phyloP scores from a whole-genome alignment of 1,284 basidiomycete species.

The Cryptococcus sp. region DNA sequence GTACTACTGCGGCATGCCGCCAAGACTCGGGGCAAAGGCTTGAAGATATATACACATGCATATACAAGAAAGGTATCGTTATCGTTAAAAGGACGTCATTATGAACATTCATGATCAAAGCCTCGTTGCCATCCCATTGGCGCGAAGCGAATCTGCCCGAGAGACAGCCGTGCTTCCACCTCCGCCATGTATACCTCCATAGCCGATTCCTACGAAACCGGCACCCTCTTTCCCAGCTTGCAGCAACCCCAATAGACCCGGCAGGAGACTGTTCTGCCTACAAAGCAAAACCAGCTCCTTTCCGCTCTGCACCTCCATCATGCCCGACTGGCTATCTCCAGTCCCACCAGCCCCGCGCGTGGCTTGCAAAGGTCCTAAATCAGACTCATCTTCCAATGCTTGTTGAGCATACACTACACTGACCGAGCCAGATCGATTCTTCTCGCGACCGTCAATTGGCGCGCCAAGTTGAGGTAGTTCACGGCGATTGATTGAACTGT shows the following conservation, averaged over 20 bases:
- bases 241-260: constrained; percentile 46
- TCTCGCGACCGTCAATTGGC: neutral
- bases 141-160: too few species aligned
- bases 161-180: neutral
- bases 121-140: too few species aligned
- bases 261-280: constrained; percentile 51
- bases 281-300: constrained; percentile 53
- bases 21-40: too few species aligned
- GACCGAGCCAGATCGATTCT: constrained; percentile 26
- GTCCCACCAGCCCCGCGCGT: constrained; percentile 11
- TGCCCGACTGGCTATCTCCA: constrained; percentile 11
- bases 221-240: constrained; percentile 27
- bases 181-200: too few species aligned
- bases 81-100: too few species aligned
- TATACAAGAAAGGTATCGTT: too few species aligned
- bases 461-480: too few species aligned
- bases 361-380: constrained; percentile 28
- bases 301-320: constrained; percentile 42
- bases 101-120: too few species aligned
- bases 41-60: too few species aligned
- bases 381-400: constrained; percentile 19
- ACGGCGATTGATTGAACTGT: too few species aligned
- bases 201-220: neutral
- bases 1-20: too few species aligned
- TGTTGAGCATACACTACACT: constrained; percentile 26